Conservation (phyloP, 331 rosid genomes). For the Acacia concinna region DNA sequence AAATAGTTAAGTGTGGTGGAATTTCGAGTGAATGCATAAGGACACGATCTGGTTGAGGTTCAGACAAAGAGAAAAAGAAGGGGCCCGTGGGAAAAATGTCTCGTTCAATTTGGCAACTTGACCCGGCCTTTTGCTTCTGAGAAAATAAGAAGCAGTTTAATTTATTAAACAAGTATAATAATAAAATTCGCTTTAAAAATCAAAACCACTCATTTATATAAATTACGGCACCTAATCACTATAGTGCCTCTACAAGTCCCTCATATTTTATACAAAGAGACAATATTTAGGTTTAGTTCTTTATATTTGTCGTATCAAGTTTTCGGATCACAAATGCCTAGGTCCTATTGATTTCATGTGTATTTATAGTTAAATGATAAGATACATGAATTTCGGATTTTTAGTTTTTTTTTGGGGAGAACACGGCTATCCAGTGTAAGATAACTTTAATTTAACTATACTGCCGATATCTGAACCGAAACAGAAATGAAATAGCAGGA, state of each 20-base stretch:
- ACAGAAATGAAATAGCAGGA: neutral
- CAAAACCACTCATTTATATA: neutral
- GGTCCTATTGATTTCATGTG: no score
- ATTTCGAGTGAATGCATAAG: neutral
- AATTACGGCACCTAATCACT: neutral
- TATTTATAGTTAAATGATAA: no score
- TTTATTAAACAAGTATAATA: neutral
- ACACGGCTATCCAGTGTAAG: neutral
- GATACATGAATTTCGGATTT: no score
- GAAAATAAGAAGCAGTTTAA: neutral
- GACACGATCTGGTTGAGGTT: neutral
- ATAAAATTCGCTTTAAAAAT: neutral
- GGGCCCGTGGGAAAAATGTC: neutral
- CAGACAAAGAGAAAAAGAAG: neutral
- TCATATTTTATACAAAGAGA: no score
- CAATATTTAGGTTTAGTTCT: no score
- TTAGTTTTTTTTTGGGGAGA: no score
- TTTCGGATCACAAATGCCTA: no score
- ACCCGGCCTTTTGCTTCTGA: neutral
- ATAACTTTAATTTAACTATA: neutral
- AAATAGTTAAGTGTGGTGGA: neutral
- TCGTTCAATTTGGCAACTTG: constrained; percentile 37
- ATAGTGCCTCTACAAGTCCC: neutral
- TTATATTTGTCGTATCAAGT: no score
- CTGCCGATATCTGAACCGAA: neutral